Percentiles rank a stretch among this genome's conserved stretches.
These are phyloP conservation scores for Chlorella variabilis DNA, from an alignment of 163 green algal genomes.

Conservation along the genomic window DNA sequence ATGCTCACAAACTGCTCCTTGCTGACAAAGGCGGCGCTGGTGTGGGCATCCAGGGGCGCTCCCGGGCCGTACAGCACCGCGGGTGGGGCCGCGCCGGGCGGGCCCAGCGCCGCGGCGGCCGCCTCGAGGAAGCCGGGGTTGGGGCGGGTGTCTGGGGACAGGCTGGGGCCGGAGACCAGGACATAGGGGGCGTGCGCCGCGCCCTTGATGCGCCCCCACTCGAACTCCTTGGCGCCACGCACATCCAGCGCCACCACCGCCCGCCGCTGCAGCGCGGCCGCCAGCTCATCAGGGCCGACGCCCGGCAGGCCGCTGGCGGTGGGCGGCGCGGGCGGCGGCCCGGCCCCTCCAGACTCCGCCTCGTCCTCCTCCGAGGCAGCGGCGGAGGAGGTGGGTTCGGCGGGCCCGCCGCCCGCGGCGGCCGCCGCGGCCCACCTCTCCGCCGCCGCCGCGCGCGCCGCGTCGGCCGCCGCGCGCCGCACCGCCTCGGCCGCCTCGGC, in stretches of 20 bases:
- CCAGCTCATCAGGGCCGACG: constrained; percentile 13
- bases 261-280: not conserved
- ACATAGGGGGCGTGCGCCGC: constrained; percentile 3
- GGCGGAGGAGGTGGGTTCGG: not conserved
- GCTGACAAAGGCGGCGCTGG: not conserved
- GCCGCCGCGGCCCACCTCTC: not conserved
- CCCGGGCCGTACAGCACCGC: constrained; percentile 22
- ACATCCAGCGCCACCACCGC: constrained; percentile 30
- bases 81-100: not conserved
- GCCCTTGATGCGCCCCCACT: constrained; percentile 41
- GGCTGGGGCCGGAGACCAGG: constrained; percentile 2
- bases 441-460: not conserved
- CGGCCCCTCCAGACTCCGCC: not conserved
- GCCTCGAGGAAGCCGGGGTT: constrained; percentile 31
- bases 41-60: not conserved
- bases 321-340: not conserved
- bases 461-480: not conserved
- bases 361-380: not conserved
- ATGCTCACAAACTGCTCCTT: constrained; percentile 40
- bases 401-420: not conserved
- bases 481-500: constrained; percentile 10
- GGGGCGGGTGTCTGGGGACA: not conserved
- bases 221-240: constrained; percentile 16
- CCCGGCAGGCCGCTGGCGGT: constrained; percentile 16
- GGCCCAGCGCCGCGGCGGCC: not conserved